phyloP scores from a whole-genome alignment of 2,329 filamentous ascomycete species.

The Colletotrichum falcatum region DNA sequence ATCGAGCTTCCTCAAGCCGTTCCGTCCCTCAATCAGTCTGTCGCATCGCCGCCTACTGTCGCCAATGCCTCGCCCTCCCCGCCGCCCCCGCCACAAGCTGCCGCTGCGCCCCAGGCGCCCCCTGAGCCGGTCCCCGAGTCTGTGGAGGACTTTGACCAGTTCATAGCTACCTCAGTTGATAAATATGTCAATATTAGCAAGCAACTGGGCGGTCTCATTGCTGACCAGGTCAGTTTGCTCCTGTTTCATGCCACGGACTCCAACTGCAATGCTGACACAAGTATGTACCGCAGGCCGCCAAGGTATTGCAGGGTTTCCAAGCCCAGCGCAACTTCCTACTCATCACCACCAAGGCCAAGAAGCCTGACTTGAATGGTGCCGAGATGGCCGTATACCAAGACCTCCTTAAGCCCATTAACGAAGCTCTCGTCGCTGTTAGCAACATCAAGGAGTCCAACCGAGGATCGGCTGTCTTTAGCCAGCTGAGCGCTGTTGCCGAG shows the following conservation, averaged over 20 bases:
- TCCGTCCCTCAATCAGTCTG: slow-evolving; percentile 57
- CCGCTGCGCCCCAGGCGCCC: slow-evolving; percentile 58
- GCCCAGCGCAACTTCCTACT: slow-evolving; percentile 90
- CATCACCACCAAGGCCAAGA: slow-evolving; percentile 90
- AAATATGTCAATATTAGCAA: slow-evolving; percentile 84
- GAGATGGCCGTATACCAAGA: slow-evolving; percentile 77
- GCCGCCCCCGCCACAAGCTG: slow-evolving; percentile 50
- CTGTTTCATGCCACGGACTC: slow-evolving; percentile 1
- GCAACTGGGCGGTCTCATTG: slow-evolving; percentile 80
- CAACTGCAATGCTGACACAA: slow-evolving; percentile 10
- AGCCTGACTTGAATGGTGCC: slow-evolving; percentile 76
- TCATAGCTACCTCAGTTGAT: slow-evolving; percentile 79
- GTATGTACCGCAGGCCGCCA: slow-evolving; percentile 55
- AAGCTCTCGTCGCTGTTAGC: slow-evolving; percentile 81
- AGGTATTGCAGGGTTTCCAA: slow-evolving; percentile 75
- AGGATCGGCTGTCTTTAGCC: slow-evolving; percentile 79
- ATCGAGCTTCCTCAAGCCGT: slow-evolving; percentile 68
- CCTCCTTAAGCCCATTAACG: slow-evolving; percentile 88
- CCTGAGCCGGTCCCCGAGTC: slow-evolving; percentile 75
- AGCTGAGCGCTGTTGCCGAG: slow-evolving; percentile 88
- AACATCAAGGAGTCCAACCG: slow-evolving; percentile 87
- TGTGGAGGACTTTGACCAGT: slow-evolving; percentile 88
- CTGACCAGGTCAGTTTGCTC: slow-evolving; percentile 76
- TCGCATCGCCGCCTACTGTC: slow-evolving; percentile 48
- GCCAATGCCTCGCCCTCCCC: slow-evolving; percentile 49